Base-by-base conservation (phyloP, 768 basidiomycete genomes). In the Calocybe gangraenosa region DNA sequence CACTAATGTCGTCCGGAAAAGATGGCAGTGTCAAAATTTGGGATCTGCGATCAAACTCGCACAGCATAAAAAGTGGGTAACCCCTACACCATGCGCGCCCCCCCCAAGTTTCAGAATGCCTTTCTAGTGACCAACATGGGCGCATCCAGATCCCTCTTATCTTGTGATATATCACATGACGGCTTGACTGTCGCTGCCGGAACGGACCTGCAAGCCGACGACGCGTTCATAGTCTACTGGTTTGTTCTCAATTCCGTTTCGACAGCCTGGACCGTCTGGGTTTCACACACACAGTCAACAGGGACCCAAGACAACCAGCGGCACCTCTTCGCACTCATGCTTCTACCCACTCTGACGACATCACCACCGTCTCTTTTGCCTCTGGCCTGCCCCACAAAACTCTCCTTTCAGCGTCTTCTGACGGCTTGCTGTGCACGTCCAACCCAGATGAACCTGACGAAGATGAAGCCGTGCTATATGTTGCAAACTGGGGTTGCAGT, bases 291-390 rank as follows among this genome's bases (percentile, higher is more conserved):
- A n/a, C n/a, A n/a, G n/a, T n/a, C n/a, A n/a, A 15, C 57, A 92
- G 91, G 90, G 93, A 97, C 61, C 84, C 85, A 15, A 79, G 93
- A n/a, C 79, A 81, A 43, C 81, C 91, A 8, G 72, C 69, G 1
- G 71, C 76, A 1, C 86, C 85, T 3, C 58, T 91, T 1, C 80
- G 88, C 23, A 71, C 69, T n/a, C 92, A 96, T 63, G 68, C 78
- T 3, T 89, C 87, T 2, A 92, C 91, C 0, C 93, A 97, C 58
- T 94, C 92, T 2, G 93, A 97, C 63, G 93, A 97, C 58, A 80
- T 97, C 46, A 95, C 93, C 0, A 71, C 79, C 3, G 63, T 95
- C 42, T 88, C 88, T 45, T 66, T 74, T 39, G 67, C 68, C 2
- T 51, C 55, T 34, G 54, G 66, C 5, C 41, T 47, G 21, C 54